Evolutionary conservation across 2,329 filamentous ascomycete species (phyloP), one percentile per base, ranked within the genome.

Genomic region (Verticillium isaacii): DNA sequence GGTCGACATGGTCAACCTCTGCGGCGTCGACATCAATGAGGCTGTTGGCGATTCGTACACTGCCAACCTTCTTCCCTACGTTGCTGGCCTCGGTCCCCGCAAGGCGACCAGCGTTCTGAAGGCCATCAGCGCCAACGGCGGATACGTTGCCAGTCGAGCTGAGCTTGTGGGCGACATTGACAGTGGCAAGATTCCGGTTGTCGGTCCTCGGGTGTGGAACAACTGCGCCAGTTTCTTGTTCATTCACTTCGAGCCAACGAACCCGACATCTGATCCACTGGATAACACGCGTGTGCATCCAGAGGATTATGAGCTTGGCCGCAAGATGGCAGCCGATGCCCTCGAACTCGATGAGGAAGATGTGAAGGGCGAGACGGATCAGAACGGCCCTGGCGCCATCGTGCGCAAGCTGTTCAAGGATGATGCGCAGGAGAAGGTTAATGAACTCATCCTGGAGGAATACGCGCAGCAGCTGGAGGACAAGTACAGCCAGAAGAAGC

Each of bases 241-340:
- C 72, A 91, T 99, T 63, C 88, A 91, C 60, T 97, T 92, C 71
- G 93, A 97, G 66, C 83, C 87, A n/a, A 87, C 89, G 15, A 92
- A 92, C 68, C 84, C 89, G 1, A 85, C 90, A 15, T 92, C 93
- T 1, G 95, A 99, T 72, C 96, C 96, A 62, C 83, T 99, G 32
- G 95, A 99, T 76, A 96, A 95, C 72, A 99, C 95, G 56, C 91
- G 95, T 79, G 93, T 99, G 19, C 95, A 99, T 71, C 95, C 95
- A 1, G 95, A 99, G 79, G 95, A 99, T 73, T 99, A 99, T 75
- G 95, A 99, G 68, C 89, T 99, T 64, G 95, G 93, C 57, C 91
- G 94, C 68, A 99, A 99, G 78, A 98, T 99, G 89, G 95, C 95
- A 23, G 95, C 95, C 3, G 95, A 99, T 80, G 95, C 95, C 17